phyloP scores from a whole-genome alignment of 176 grass and related monocot species.

The bread wheat (Triticum aestivum) region IWGSC_CS_RefSeq_v2.1 NC_057797.1:381352962-381353461 shows the following conservation, averaged over 20 bases:
- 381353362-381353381: slow-evolving; percentile 82
- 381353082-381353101: slow-evolving; percentile 68
- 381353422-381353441: slow-evolving; percentile 76
- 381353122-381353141: slow-evolving; percentile 63
- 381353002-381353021: slow-evolving; percentile 86
- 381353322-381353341: slow-evolving; percentile 70
- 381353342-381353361: slow-evolving; percentile 71
- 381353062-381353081: slow-evolving; percentile 69
- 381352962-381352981: slow-evolving; percentile 82
- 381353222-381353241: slow-evolving; percentile 30
- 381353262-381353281: slow-evolving; percentile 91
- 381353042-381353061: slow-evolving; percentile 55
- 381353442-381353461: slow-evolving; percentile 60
- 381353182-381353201: slow-evolving; percentile 16
- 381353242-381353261: slow-evolving; percentile 77
- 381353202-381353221: neutral
- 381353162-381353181: neutral
- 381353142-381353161: slow-evolving; percentile 76
- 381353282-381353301: slow-evolving; percentile 65
- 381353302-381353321: slow-evolving; percentile 85
- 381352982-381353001: slow-evolving; percentile 85
- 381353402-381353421: slow-evolving; percentile 59
- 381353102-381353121: slow-evolving; percentile 78
- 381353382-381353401: slow-evolving; percentile 61
- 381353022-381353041: slow-evolving; percentile 73